These are phyloP conservation scores for Solanum microdontum DNA, from an alignment of 257 asterid species.

Conservation along the genomic window DNA sequence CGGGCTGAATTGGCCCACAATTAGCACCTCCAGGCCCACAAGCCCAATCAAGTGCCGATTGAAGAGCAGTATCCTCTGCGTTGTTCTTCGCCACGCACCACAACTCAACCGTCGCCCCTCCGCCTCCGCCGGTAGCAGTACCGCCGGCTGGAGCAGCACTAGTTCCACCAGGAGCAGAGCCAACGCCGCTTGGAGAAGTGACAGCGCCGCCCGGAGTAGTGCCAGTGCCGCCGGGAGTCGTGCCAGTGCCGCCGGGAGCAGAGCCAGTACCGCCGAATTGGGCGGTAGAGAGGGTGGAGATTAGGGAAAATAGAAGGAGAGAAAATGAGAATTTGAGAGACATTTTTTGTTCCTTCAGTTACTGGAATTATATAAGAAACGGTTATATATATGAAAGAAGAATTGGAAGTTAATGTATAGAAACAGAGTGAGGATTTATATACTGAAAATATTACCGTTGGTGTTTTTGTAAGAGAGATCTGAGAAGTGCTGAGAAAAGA, in stretches of 20 bases:
- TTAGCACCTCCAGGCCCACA: constrained; percentile 78
- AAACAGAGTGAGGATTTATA: not conserved
- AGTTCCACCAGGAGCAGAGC: not conserved
- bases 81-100: constrained; percentile 97
- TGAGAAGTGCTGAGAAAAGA: not conserved
- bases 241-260: not conserved
- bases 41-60: constrained; percentile 74
- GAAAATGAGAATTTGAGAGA: not conserved
- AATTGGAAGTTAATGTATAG: not conserved
- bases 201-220: not conserved
- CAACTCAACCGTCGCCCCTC: constrained; percentile 29
- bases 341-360: not conserved
- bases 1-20: constrained; percentile 63
- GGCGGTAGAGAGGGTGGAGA: constrained; percentile 20
- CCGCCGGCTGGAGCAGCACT: not conserved
- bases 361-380: not conserved
- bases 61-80: constrained; percentile 69
- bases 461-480: not conserved
- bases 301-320: not conserved
- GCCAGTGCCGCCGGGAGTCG: accelerated
- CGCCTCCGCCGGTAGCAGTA: not conserved
- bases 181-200: not conserved
- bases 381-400: not conserved
- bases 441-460: constrained; percentile 10
- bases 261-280: constrained; percentile 21